Base-by-base conservation (phyloP, 2,329 filamentous ascomycete genomes). In the Botryotinia convoluta region DNA sequence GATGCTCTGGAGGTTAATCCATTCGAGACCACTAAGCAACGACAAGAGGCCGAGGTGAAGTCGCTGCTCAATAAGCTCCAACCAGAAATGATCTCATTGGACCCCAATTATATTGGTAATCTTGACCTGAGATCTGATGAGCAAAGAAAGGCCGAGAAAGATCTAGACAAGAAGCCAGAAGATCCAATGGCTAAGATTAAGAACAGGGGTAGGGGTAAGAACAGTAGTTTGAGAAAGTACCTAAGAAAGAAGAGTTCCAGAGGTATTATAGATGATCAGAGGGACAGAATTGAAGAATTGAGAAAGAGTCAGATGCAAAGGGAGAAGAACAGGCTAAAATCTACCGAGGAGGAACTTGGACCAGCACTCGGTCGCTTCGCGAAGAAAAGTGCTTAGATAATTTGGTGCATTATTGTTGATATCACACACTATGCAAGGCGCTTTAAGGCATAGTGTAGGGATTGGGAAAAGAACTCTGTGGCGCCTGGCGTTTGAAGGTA, bases 211-310 rank as follows among this genome's bases (percentile, higher is more conserved):
- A 87, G 95, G 73, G 96, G 96, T 72, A 94, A 95, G 87, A 99
- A 97, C 81, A 94, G 92, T 78, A 93, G 93, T 74, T 84, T 98
- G 76, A 91, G 94, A 80, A 94, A 95, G 82, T 95, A 97, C 81
- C 83, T 98, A 80, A 87, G 96, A 77, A 98, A 98, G 89, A 95
- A 96, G 85, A 91, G 93, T 63, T 91, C 92, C 80, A 93, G 92
- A 87, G 98, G 98, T 82, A 89, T 99, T 73, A 94, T 99, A 82
- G 96, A 99, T 85, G 96, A 98, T 87, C 95, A 95, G 88, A 91
- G 93, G 81, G 83, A 97, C 82, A 91, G 91, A 81, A 91, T 95
- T 65, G 93, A 98, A 82, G 93, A 94, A 83, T 86, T 97, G 81
- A 91, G 92, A 85, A 88, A 89, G 81, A 86, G 87, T 77, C 86